A percentile compares a stretch with the other conserved stretches of the same genome.
Evolutionary conservation across 805 yeast species (phyloP).

Genomic region (Saturnispora mendoncae): DNA sequence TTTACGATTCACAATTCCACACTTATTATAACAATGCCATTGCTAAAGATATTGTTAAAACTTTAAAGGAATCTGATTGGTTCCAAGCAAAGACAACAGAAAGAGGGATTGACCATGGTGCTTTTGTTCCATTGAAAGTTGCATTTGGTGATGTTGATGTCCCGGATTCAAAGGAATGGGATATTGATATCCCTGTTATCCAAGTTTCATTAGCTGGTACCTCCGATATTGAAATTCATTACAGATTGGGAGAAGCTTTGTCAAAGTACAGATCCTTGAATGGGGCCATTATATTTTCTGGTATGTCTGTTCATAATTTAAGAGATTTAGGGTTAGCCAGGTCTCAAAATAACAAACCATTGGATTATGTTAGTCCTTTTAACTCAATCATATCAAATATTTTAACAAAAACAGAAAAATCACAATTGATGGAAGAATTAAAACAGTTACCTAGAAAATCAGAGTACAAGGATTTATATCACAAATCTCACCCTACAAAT

Average conservation of each 20-base stretch:
- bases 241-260: slow-evolving; percentile 48
- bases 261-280: slow-evolving; percentile 42
- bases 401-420: slow-evolving; percentile 25
- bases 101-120: slow-evolving; percentile 80
- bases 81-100: slow-evolving; percentile 32
- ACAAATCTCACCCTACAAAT: slow-evolving; percentile 61
- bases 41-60: slow-evolving; percentile 36
- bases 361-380: slow-evolving; percentile 48
- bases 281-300: slow-evolving; percentile 54
- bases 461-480: slow-evolving; percentile 27
- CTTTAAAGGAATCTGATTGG: slow-evolving; percentile 37
- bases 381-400: slow-evolving; percentile 37
- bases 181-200: slow-evolving; percentile 39
- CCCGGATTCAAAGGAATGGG: slow-evolving; percentile 31
- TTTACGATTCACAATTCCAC: slow-evolving; percentile 57
- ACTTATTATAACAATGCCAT: slow-evolving; percentile 35
- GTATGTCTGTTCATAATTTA: slow-evolving; percentile 75
- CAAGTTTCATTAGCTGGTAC: slow-evolving; percentile 42
- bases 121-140: slow-evolving; percentile 71
- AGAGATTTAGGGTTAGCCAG: slow-evolving; percentile 37
- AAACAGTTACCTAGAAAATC: slow-evolving; percentile 26
- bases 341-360: slow-evolving; percentile 11
- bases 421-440: slow-evolving; percentile 30
- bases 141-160: slow-evolving; percentile 43
- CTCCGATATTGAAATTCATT: slow-evolving; percentile 35